Evolutionary conservation across 495 filamentous ascomycete species (phyloP), one percentile per base, ranked within the genome.

Genomic region (Lophiostoma macrostomum): DNA sequence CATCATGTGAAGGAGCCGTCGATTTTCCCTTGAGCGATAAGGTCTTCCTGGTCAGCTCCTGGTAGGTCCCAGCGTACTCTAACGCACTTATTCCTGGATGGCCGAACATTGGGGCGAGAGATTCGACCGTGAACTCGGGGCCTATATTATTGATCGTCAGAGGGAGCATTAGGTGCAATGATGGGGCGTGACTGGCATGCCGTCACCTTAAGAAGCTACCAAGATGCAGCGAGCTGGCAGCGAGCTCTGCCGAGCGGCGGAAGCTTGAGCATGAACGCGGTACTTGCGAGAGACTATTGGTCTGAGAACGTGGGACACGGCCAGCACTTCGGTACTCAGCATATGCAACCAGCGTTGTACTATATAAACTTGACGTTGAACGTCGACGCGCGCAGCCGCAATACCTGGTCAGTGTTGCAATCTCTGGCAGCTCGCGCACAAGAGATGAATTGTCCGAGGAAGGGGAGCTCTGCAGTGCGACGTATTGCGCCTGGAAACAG

Each of bases 21-120:
- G 5, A 29, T 36, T 13, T 35, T 23, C 19, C 29, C 12, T 22
- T 35, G 31, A 35, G 32, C 32, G 16, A 7, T 7, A 30, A 16
- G 1, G 2, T 38, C 27, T 42, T 20, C 35, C 27, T 30, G 13
- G 14, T 13, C 19, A 29, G 2, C 18, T 47, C 16, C 20, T 46
- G 7, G 11, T 38, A 13, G 5, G 23, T 32, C 10, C 56, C 56
- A 1, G 56, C 56, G 32, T 40, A 60, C 18, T 54, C 50, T 6
- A 53, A 37, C 10, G 56, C 38, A 50, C 56, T 54, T 37, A 60
- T 43, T 24, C 56, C 56, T 7, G 56, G 56, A 44, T 54, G 56
- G 1, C 50, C 56, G 14, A 60, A 54, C 56, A 60, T 60, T 7
- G 20, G 34, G 20, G 13, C 16, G 23, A 16, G 13, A 13, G 13